Conservation (phyloP, 2,329 filamentous ascomycete species). For the Trichoderma simmonsii region DNA sequence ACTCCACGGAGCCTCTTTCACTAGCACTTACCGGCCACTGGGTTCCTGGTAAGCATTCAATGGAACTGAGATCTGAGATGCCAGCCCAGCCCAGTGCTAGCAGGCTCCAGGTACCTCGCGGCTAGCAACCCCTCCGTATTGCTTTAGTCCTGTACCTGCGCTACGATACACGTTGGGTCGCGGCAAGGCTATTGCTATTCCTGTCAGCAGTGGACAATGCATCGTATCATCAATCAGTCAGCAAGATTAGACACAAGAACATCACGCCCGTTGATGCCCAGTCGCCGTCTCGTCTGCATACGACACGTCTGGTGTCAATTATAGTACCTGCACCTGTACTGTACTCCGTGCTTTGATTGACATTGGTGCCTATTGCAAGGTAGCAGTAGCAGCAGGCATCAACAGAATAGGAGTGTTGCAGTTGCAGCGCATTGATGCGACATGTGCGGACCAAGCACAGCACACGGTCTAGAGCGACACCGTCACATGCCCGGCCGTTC, state of each 20-base stretch:
- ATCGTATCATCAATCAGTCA: background rate
- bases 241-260: background rate
- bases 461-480: background rate
- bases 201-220: background rate
- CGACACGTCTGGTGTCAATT: background rate
- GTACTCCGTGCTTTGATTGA: background rate
- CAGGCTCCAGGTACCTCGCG: background rate
- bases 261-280: background rate
- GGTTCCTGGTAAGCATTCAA: slow-evolving; percentile 11
- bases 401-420: too few relatives aligned
- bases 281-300: background rate
- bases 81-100: background rate
- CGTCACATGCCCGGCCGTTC: background rate
- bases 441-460: background rate
- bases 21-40: slow-evolving; percentile 2
- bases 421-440: background rate
- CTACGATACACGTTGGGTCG: background rate
- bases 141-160: background rate
- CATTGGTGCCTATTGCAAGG: background rate
- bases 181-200: background rate
- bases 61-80: slow-evolving; percentile 1
- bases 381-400: background rate
- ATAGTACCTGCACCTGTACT: background rate
- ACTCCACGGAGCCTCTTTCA: background rate
- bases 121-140: background rate